Conservation (phyloP, 2,329 filamentous ascomycete genomes). For the Pseudogymnoascus sp. region DNA sequence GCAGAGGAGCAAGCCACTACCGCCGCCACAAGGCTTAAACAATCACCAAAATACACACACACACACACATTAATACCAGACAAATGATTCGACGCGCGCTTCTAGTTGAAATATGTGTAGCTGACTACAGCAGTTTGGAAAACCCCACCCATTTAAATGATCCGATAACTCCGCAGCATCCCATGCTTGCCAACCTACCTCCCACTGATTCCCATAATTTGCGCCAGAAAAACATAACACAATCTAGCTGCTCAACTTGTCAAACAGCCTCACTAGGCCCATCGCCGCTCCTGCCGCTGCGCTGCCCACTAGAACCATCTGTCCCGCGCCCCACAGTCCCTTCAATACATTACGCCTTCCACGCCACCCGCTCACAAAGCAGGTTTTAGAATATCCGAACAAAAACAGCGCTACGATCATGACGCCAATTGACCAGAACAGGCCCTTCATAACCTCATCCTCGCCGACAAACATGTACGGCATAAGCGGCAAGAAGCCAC, state of each 20-base stretch:
- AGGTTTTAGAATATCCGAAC: constrained; percentile 61
- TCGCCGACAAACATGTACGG: constrained; percentile 44
- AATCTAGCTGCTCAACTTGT: constrained; percentile 8
- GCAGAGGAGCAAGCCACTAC: background rate
- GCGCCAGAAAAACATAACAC: background rate
- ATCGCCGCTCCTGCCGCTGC: constrained; percentile 32
- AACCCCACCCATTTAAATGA: background rate
- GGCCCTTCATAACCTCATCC: constrained; percentile 35
- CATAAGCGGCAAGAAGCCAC: constrained; percentile 47
- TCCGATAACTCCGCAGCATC: background rate
- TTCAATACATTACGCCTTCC: constrained; percentile 20
- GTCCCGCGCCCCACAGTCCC: constrained; percentile 28
- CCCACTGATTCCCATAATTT: background rate
- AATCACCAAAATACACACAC: background rate
- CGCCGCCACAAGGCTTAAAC: background rate
- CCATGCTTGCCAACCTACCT: background rate
- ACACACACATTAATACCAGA: background rate
- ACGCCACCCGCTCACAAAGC: constrained; percentile 35
- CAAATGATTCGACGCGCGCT: background rate
- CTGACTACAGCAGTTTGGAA: background rate
- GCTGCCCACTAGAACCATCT: constrained; percentile 34
- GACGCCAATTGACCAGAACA: constrained; percentile 52
- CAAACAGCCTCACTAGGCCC: constrained; percentile 30
- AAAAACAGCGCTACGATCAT: constrained; percentile 52
- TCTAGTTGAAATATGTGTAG: background rate